Evolutionary conservation across 129 eudicot genomes (phyloP), one percentile per base, ranked within the genome.

Genomic region (Lactuca saligna): DNA sequence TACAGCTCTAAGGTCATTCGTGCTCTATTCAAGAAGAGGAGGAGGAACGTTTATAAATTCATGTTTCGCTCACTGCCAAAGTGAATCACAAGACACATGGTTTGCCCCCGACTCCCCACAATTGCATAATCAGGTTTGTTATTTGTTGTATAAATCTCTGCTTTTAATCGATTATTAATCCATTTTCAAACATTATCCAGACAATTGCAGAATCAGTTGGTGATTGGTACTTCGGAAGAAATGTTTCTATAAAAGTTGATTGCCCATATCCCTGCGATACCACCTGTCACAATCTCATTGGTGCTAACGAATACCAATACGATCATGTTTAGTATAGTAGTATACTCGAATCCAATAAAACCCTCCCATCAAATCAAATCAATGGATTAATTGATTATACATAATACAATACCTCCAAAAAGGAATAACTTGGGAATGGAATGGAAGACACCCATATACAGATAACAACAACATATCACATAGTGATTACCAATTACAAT

Each of bases 11-110:
- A 72, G 69, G 55, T 72, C 66, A 41, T 90, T 87, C 83, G 61
- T 58, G 35, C 50, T 76, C 42, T 51, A 77, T 68, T 85, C 99
- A 25, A 57, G 65, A 51, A 76, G 79, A 20, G 97, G 93, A 20
- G 97, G 93, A 49, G 99, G 99, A 29, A 74, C 82, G 82, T 94
- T 72, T 35, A 90, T 94, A 73, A 90, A 94, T 57, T 94, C 99
- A n/a, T 94, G 99, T 80, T 94, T 94, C 17, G 86, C 97, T 57
- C 99, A 94, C 80, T 94, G 99, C 82, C 99, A 94, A 77, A 94
- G 96, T 41, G 99, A 94, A 79, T 70, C 80, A 35, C 87, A 83
- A 81, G 94, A 90, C 69, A 94, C 99, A 17, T 94, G 99, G 99
- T 79, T 80, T 34, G 94, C 91, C 14, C 67, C 31, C 7, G 85